phyloP scores from a whole-genome alignment of 164 flowering plant species.

The Piper longum region DNA sequence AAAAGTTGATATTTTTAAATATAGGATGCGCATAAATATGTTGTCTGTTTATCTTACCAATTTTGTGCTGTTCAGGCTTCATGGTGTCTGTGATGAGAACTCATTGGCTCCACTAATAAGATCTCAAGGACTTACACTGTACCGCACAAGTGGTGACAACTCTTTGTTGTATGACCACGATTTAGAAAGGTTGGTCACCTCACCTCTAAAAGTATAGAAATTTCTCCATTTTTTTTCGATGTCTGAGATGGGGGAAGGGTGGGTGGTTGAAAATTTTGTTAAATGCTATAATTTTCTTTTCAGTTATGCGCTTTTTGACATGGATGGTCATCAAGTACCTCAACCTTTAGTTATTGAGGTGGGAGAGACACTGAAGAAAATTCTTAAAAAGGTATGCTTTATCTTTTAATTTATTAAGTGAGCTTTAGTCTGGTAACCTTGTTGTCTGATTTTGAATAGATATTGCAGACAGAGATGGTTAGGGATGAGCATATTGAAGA shows the following conservation, averaged over 20 bases:
- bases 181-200: constrained; percentile 53
- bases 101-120: constrained; percentile 88
- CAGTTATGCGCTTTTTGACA: constrained; percentile 63
- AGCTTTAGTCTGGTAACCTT: background rate
- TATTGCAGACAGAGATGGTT: constrained; percentile 59
- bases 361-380: constrained; percentile 54
- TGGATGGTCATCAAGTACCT: constrained; percentile 62
- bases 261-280: background rate
- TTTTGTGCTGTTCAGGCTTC: constrained; percentile 43
- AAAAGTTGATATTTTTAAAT: background rate
- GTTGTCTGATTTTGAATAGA: constrained; percentile 3
- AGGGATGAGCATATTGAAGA: constrained; percentile 63
- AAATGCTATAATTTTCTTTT: constrained; percentile 1
- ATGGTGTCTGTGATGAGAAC: constrained; percentile 95
- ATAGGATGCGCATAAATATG: background rate
- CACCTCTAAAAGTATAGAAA: background rate
- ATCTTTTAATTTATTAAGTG: background rate
- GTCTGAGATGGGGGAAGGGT: background rate
- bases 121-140: constrained; percentile 55
- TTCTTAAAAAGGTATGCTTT: constrained; percentile 49
- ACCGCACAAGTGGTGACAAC: constrained; percentile 92
- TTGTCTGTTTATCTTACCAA: background rate
- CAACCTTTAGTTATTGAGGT: constrained; percentile 59
- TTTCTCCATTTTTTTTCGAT: background rate
- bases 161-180: constrained; percentile 92